Conservation (phyloP, 108 stramenopile genomes). For the Asterionellopsis glacialis region DNA sequence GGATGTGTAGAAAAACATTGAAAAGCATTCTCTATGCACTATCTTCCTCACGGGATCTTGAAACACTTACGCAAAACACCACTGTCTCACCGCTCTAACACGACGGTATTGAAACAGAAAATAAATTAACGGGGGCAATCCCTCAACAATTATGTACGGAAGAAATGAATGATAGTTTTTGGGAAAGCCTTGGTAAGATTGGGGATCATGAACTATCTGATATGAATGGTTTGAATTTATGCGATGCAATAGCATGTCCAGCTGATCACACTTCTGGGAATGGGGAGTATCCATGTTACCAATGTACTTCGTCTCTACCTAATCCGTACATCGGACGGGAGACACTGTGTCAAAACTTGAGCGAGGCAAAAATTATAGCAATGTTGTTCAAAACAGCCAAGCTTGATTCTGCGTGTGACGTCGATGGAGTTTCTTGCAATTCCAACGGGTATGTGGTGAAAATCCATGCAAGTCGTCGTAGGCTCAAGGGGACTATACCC, state of each 20-base stretch:
- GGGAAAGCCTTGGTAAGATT: neutral
- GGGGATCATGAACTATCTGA: constrained; percentile 1
- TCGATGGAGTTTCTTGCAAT: constrained; percentile 52
- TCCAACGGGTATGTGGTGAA: constrained; percentile 23
- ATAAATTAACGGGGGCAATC: constrained; percentile 41
- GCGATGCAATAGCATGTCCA: constrained; percentile 53
- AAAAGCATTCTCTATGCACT: too few species aligned
- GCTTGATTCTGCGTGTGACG: constrained; percentile 26
- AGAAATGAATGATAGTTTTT: constrained; percentile 39
- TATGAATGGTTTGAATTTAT: constrained; percentile 14
- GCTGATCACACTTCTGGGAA: constrained; percentile 19
- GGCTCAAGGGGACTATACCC: constrained; percentile 44
- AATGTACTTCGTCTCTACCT: constrained; percentile 18
- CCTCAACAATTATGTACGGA: constrained; percentile 29
- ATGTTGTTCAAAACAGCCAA: neutral
- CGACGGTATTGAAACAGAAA: constrained; percentile 2
- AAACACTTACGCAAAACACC: too few species aligned
- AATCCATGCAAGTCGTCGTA: constrained; percentile 24
- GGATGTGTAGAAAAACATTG: too few species aligned
- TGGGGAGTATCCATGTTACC: constrained; percentile 39
- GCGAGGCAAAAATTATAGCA: constrained; percentile 5
- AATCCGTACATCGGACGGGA: constrained; percentile 36
- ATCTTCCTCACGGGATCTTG: too few species aligned
- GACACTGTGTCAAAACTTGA: constrained; percentile 24
- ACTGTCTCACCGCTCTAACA: too few species aligned